Base-by-base conservation (phyloP, 2,329 filamentous ascomycete genomes). In the Claviceps quebecensis region DNA sequence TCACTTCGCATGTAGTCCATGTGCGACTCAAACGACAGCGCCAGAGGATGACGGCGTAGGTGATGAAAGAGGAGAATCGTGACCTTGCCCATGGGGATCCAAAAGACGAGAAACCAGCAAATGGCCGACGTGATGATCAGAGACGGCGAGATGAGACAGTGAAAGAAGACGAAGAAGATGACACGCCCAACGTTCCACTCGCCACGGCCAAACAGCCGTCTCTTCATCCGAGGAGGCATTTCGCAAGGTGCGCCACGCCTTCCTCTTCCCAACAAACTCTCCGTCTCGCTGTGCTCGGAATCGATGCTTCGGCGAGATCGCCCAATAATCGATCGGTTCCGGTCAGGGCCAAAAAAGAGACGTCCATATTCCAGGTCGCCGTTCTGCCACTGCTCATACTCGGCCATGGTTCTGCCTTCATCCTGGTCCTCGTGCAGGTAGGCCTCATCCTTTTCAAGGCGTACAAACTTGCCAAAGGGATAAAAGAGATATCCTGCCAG, bases 301-400 rank as follows among this genome's bases (percentile, higher is more conserved):
- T 96, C 91, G 55, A 95, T 77, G 67, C 91, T 96, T 61, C 87
- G 83, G 62, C 93, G 80, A 54, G 89, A 86, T 45, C 88, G 83
- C 22, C 91, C 93, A 43, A 96, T 74, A 49, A 97, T 81, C 6
- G 89, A 94, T 50, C 86, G 80, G 58, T 77, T 83, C 54, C 79
- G 72, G 50, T 81, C 80, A 3, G 93, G 93, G 0, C 93, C 94
- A 65, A 98, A 98, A 72, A 98, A 97, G 2, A 98, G 77, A 37
- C 91, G 80, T 3, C 93, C 93, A 65, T 97, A 89, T 67, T 98
- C 93, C 37, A 98, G 78, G 62, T 98, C 93, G 48, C 93, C 93
- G 63, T 83, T 96, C 70, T 98, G 93, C 93, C 93, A 98, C 69
- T 95, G 89, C 67, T 98, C 93, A 64, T 98, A 98, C 70, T 98